A percentile compares a stretch with the other conserved stretches of the same genome.
Evolutionary conservation across 306 rosid species (phyloP).

Genomic region (Hippophae tibetana): DNA sequence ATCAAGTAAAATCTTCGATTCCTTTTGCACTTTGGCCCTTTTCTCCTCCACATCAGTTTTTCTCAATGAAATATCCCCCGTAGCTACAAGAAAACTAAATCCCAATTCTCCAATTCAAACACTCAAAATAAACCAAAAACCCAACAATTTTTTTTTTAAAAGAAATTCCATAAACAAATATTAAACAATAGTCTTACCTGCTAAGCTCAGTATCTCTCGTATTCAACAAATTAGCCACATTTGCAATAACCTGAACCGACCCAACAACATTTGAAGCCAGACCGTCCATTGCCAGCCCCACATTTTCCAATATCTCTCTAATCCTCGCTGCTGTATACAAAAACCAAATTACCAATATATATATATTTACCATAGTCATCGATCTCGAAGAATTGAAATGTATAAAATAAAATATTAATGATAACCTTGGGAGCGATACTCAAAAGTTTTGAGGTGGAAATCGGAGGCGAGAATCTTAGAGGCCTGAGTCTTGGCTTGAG

Average conservation of each 20-base stretch:
- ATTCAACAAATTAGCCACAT: constrained; percentile 79
- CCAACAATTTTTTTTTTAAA: neutral
- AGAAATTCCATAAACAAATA: neutral
- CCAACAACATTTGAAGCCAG: constrained; percentile 67
- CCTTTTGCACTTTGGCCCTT: constrained; percentile 70
- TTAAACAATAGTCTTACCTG: constrained; percentile 34
- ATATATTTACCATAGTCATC: too few relatives aligned
- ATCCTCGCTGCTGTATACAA: constrained; percentile 67
- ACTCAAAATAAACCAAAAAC: constrained; percentile 1
- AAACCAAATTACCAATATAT: neutral
- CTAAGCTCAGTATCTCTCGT: constrained; percentile 93
- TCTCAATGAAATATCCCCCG: constrained; percentile 85
- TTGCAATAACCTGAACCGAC: constrained; percentile 75
- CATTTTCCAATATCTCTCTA: constrained; percentile 80
- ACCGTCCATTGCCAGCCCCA: constrained; percentile 85
- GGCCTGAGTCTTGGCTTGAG: constrained; percentile 80
- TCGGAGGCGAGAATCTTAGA: constrained; percentile 76
- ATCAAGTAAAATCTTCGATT: constrained; percentile 82
- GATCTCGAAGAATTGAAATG: neutral
- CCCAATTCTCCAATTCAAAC: constrained; percentile 19
- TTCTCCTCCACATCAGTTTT: constrained; percentile 89
- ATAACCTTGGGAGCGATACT: constrained; percentile 70
- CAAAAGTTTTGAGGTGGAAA: constrained; percentile 74
- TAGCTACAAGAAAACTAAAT: constrained; percentile 81
- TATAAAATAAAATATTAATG: neutral